Conservation (phyloP, 805 yeast genomes). For the Ogataea haglerorum region DNA sequence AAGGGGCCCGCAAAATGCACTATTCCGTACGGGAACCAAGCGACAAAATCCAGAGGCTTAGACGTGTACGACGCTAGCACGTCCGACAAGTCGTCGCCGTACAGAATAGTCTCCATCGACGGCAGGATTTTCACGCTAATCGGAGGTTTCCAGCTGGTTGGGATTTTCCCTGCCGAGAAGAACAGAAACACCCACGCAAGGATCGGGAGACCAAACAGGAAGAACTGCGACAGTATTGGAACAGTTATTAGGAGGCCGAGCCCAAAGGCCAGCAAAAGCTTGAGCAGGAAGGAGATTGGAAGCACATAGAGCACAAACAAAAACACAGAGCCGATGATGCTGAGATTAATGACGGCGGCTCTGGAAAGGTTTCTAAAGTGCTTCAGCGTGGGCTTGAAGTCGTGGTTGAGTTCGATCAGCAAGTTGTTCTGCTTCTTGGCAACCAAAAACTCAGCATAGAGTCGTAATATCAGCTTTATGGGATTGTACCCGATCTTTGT, state of each 20-base stretch:
- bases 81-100: constrained; percentile 86
- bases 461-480: constrained; percentile 15
- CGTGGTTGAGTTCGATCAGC: constrained; percentile 18
- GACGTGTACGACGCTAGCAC: constrained; percentile 72
- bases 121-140: constrained; percentile 86
- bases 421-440: constrained; percentile 21
- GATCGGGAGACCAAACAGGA: constrained; percentile 77
- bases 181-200: constrained; percentile 82
- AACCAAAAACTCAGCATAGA: constrained; percentile 18
- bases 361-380: constrained; percentile 20
- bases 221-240: constrained; percentile 82
- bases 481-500: constrained; percentile 14
- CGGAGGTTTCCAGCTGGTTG: constrained; percentile 76
- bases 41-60: constrained; percentile 69
- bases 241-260: constrained; percentile 49
- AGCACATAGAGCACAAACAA: constrained; percentile 55
- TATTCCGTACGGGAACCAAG: constrained; percentile 93
- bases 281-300: constrained; percentile 48
- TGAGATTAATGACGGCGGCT: constrained; percentile 40
- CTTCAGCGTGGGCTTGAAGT: constrained; percentile 22
- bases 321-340: constrained; percentile 46
- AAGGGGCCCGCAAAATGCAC: constrained; percentile 86
- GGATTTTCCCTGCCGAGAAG: constrained; percentile 72
- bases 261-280: constrained; percentile 33
- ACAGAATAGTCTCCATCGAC: constrained; percentile 84